Conservation (phyloP, 768 basidiomycete genomes). For the Suillus decipiens region DNA sequence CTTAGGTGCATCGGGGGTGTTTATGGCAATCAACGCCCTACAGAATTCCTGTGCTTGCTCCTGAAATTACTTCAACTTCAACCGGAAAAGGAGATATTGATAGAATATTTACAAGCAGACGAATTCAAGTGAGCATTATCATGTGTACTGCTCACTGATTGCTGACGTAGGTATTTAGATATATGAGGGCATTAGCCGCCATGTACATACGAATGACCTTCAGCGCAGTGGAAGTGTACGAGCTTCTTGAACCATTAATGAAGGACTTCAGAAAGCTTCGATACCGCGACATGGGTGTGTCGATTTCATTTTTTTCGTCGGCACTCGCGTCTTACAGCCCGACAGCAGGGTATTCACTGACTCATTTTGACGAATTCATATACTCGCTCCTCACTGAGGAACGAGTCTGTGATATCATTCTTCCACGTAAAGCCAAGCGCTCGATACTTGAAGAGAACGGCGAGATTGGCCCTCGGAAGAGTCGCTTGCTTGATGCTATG, state of each 20-base stretch:
- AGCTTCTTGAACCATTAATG: slow-evolving; percentile 89
- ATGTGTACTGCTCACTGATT: not conserved
- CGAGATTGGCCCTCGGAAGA: slow-evolving; percentile 83
- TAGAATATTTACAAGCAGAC: slow-evolving; percentile 94
- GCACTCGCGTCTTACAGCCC: slow-evolving; percentile 5
- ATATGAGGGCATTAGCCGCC: slow-evolving; percentile 89
- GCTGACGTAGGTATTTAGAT: slow-evolving; percentile 49
- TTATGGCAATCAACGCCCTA: slow-evolving; percentile 93
- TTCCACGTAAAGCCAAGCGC: slow-evolving; percentile 87
- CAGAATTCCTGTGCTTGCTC: slow-evolving; percentile 89
- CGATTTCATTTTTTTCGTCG: not conserved
- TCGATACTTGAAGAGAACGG: slow-evolving; percentile 89
- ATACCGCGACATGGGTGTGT: slow-evolving; percentile 73
- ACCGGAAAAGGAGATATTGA: slow-evolving; percentile 94
- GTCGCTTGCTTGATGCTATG: slow-evolving; percentile 86
- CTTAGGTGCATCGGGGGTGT: slow-evolving; percentile 87
- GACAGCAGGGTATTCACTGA: slow-evolving; percentile 81
- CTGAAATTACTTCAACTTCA: slow-evolving; percentile 96
- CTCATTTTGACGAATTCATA: slow-evolving; percentile 91
- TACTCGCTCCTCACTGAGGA: slow-evolving; percentile 85
- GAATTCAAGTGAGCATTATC: slow-evolving; percentile 89
- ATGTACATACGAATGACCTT: slow-evolving; percentile 97
- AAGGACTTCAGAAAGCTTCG: slow-evolving; percentile 94
- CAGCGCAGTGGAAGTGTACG: slow-evolving; percentile 85
- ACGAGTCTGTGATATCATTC: slow-evolving; percentile 93